Base-by-base conservation (phyloP, 345 rosid species). In the Nasturtium officinale region DNA sequence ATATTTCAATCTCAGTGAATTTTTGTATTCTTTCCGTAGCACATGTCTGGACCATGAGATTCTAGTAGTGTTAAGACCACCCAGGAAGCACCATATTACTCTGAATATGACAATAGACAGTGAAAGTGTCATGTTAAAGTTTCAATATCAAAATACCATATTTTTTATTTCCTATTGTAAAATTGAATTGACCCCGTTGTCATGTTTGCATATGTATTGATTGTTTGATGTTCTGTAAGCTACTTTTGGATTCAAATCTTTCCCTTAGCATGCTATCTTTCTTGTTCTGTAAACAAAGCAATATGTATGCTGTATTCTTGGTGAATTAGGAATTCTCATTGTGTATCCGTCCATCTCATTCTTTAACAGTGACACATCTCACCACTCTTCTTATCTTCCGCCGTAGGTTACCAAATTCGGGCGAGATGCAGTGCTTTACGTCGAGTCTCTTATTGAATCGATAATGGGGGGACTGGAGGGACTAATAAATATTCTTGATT, bases 401-500 rank as follows among this genome's bases (percentile, higher is more conserved):
- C 67, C 64, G 58, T 85, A 95, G 99, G 97, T 95, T 65, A 89
- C 94, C 33, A 95, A 87, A 84, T 87, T 91, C 71, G 99, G 96
- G 75, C 80, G 97, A 76, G 98, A 95, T 84, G 97, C 98, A 35
- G 96, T 95, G 76, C 87, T 95, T 25, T 95, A 90, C 65, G 98
- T 95, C 18, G 99, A 95, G 72, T 91, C 99, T 66, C 97, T 95
- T 71, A 89, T 95, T 78, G 98, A 95, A 83, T 95, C 99, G 58
- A 92, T 95, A 74, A 92, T 92, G 94, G 98, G 97, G 67, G 98
- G 99, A 75, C 82, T 95, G 83, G 99, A 92, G 81, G 99, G 99
- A 62, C 83, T 95, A 71, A 87, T 92, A 74, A 95, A 95, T 81
- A 95, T 90, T 86, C 97, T 95, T 66, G 99, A 95, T 81, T 95